Base-by-base conservation (phyloP, 2,329 filamentous ascomycete species). In the Aspergillus jensenii region DNA sequence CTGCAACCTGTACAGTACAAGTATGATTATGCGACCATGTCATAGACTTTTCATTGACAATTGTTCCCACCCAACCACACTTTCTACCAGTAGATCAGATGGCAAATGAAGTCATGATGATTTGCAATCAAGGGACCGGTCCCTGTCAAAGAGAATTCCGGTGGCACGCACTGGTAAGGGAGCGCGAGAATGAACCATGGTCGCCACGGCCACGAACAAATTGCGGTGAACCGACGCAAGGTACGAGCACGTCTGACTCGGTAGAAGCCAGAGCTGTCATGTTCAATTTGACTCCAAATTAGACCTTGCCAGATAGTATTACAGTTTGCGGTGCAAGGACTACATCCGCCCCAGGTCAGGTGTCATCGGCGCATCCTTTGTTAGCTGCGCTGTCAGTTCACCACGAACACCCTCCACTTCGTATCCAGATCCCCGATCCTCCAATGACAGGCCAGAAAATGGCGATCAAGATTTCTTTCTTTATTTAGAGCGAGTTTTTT, bases 21-120 rank as follows among this genome's bases (percentile, higher is more conserved):
- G 60, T 64, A 64, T 62, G 61, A 57, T 61, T 51, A 65, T 60
- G 60, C 58, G 61, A 62, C 44, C 61, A 65, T 64, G 60, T 57
- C 56, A 56, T 64, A 65, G 59, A 65, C 51, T 58, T 37, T 31
- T 31, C 4, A 31, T 31, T 37, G 35, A 37, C 14, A n/a, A 3
- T 37, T 11, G 6, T 37, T 31, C 27, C 9, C 27, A 11, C 8
- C 27, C 27, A 31, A 31, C 27, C 27, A 31, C 27, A 31, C 23
- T 7, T 25, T 31, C 27, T 31, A 31, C 27, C 27, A 11, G 27
- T 31, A 31, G 27, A 31, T 31, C 35, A n/a, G 14, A 37, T 37
- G 35, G 15, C 35, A 37, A 37, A 37, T 37, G 35, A 37, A 37
- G 15, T 37, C 35, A 37, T 37, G 15, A 7, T 14, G 14, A 37